phyloP scores from a whole-genome alignment of 331 rosid genomes.

The Erythrophleum ivorense region DNA sequence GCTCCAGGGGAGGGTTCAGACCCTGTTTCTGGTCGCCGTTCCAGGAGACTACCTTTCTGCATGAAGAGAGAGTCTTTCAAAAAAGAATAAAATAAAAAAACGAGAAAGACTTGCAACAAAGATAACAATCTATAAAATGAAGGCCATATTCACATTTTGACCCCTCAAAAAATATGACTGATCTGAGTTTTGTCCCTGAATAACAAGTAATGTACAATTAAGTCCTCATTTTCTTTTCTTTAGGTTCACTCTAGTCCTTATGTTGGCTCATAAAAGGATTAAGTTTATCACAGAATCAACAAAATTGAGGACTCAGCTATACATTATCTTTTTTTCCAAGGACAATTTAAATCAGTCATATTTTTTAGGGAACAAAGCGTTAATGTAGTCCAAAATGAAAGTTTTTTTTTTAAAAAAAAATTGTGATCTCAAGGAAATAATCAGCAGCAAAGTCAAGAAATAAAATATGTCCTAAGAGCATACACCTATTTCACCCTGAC shows the following conservation, averaged over 20 bases:
- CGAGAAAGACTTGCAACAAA: neutral
- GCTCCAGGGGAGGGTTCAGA: slow-evolving; percentile 39
- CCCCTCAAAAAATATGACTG: neutral
- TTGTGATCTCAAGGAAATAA: neutral
- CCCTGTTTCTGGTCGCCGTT: slow-evolving; percentile 36
- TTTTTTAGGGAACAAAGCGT: neutral
- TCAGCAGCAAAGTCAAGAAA: neutral
- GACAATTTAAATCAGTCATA: neutral
- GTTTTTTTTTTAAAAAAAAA: neutral
- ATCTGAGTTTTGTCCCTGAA: neutral
- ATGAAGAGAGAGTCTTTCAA: slow-evolving; percentile 34
- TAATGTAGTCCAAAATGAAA: neutral
- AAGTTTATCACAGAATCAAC: neutral
- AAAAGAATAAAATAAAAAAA: neutral
- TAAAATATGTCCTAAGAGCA: neutral
- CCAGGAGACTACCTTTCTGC: slow-evolving; percentile 55
- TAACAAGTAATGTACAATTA: neutral
- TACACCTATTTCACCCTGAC: slow-evolving; percentile 6
- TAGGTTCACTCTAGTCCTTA: neutral
- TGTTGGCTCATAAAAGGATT: neutral
- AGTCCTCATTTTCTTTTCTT: neutral
- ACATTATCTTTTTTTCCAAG: neutral
- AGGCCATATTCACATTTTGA: neutral
- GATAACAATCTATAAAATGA: slow-evolving; percentile 8
- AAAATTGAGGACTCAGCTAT: neutral